Evolutionary conservation across 305 asterid species (phyloP).

Genomic region (Caryopteris hybrid): DNA sequence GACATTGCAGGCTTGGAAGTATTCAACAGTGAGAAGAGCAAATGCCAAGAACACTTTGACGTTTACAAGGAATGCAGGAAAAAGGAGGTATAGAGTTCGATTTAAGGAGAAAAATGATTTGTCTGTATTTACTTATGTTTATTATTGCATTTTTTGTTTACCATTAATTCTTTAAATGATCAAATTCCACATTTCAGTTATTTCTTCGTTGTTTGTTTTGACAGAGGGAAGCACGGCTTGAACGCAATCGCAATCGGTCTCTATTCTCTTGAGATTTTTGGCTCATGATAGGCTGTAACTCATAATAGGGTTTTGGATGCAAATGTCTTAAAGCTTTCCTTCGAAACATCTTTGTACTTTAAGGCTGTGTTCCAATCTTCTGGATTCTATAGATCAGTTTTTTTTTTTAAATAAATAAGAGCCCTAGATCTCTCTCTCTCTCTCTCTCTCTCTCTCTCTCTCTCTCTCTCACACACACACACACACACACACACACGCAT

Average conservation of each 20-base stretch:
- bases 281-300: not conserved
- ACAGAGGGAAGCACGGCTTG: slow-evolving; percentile 96
- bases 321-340: no score
- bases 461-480: no score
- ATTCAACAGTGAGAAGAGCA: slow-evolving; percentile 62
- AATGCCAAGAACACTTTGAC: slow-evolving; percentile 91
- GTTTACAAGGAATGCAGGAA: slow-evolving; percentile 91
- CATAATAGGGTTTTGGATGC: not conserved
- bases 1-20: slow-evolving; percentile 71
- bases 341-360: no score
- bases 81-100: slow-evolving; percentile 61
- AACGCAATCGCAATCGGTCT: slow-evolving; percentile 73
- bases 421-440: no score
- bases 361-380: no score
- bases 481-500: no score
- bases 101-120: not conserved
- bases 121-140: not conserved
- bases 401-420: no score
- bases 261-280: slow-evolving; percentile 56
- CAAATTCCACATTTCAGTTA: not conserved
- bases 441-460: no score
- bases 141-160: not conserved
- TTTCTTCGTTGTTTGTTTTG: slow-evolving; percentile 20
- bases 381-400: no score
- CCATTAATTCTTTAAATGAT: not conserved